These are phyloP conservation scores for Skeletonema marinoi DNA, from an alignment of 108 stramenopile species.

Conservation along the genomic window DNA sequence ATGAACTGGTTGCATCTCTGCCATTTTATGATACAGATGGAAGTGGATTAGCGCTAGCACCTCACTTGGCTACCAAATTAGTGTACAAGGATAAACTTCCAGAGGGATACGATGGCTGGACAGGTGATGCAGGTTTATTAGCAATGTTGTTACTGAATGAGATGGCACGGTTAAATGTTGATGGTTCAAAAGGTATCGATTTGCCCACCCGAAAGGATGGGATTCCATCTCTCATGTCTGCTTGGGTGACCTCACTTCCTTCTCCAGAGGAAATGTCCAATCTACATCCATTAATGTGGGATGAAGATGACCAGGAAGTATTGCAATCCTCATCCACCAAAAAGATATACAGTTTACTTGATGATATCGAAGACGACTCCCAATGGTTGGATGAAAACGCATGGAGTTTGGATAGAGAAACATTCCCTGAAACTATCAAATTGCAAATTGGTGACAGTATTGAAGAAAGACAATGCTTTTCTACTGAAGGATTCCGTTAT, in stretches of 20 bases:
- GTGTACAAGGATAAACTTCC: slow-evolving; percentile 62
- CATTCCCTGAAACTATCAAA: slow-evolving; percentile 60
- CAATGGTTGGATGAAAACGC: slow-evolving; percentile 69
- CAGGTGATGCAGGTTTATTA: slow-evolving; percentile 79
- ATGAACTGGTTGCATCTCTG: slow-evolving; percentile 54
- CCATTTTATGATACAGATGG: slow-evolving; percentile 63
- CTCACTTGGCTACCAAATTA: slow-evolving; percentile 52
- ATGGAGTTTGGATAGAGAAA: slow-evolving; percentile 57
- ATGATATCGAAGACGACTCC: slow-evolving; percentile 87
- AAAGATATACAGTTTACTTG: slow-evolving; percentile 77
- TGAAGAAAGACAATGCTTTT: slow-evolving; percentile 70
- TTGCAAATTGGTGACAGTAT: slow-evolving; percentile 13
- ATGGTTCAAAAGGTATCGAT: slow-evolving; percentile 23
- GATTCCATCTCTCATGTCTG: slow-evolving; percentile 56
- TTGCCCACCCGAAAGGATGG: slow-evolving; percentile 42
- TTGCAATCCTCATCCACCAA: slow-evolving; percentile 77
- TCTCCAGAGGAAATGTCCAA: slow-evolving; percentile 55
- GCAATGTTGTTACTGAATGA: slow-evolving; percentile 79
- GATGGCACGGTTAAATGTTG: slow-evolving; percentile 50
- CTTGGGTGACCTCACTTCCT: slow-evolving; percentile 69
- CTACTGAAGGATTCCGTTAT: slow-evolving; percentile 74
- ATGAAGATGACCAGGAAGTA: slow-evolving; percentile 80
- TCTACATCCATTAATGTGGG: slow-evolving; percentile 75
- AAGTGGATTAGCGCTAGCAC: slow-evolving; percentile 49
- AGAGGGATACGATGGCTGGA: slow-evolving; percentile 83